Conservation (phyloP, 2,329 filamentous ascomycete species). For the Gremmenia infestans region DNA sequence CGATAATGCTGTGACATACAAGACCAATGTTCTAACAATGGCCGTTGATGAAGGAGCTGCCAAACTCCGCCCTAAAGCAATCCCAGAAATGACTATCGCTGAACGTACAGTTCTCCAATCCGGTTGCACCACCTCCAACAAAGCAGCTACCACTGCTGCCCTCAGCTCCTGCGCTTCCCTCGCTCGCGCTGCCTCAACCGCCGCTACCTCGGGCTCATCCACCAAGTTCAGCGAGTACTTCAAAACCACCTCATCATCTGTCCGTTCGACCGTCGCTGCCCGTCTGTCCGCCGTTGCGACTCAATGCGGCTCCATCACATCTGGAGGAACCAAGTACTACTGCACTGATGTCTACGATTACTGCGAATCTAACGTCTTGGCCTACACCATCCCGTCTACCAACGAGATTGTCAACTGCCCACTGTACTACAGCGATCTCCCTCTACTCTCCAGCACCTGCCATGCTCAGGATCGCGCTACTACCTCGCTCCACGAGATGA, state of each 20-base stretch:
- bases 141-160: slow-evolving; percentile 43
- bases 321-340: slow-evolving; percentile 48
- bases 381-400: slow-evolving; percentile 52
- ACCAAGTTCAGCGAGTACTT: slow-evolving; percentile 57
- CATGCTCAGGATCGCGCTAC: slow-evolving; percentile 62
- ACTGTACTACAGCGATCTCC: slow-evolving; percentile 52
- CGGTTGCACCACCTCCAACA: slow-evolving; percentile 48
- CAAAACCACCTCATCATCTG: slow-evolving; percentile 47
- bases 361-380: slow-evolving; percentile 49
- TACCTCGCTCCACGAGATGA: slow-evolving; percentile 61
- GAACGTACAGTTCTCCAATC: slow-evolving; percentile 49
- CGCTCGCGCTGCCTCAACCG: slow-evolving; percentile 47
- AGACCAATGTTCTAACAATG: slow-evolving; percentile 54
- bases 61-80: slow-evolving; percentile 42
- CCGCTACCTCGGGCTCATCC: slow-evolving; percentile 44
- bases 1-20: slow-evolving; percentile 48
- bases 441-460: slow-evolving; percentile 46
- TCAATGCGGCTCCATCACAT: slow-evolving; percentile 49
- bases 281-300: slow-evolving; percentile 47
- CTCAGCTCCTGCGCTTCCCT: slow-evolving; percentile 50
- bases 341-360: slow-evolving; percentile 53
- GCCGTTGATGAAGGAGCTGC: slow-evolving; percentile 53
- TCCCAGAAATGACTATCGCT: slow-evolving; percentile 33
- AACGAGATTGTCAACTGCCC: slow-evolving; percentile 59
- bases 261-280: slow-evolving; percentile 45